Percentiles rank a stretch among this genome's conserved stretches.
Evolutionary conservation across 2,329 filamentous ascomycete genomes (phyloP).

Genomic region (Akanthomyces uredinophilus): DNA sequence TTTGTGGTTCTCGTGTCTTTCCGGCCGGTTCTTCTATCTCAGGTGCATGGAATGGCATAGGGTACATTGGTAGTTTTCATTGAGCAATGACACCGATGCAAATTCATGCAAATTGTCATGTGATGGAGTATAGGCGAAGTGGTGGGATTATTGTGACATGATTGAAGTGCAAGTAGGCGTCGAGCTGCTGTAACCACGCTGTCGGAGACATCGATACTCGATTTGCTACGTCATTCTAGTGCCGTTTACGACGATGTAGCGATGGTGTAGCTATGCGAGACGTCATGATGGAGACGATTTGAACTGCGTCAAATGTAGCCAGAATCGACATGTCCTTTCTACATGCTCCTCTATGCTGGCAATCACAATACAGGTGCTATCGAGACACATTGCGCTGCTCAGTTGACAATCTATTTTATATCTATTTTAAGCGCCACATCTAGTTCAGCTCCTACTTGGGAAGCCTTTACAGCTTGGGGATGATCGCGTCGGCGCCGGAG

Average conservation of each 20-base stretch:
- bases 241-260: no score
- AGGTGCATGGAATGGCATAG: slow-evolving; percentile 38
- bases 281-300: no score
- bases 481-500: slow-evolving; percentile 49
- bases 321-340: no score
- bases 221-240: no score
- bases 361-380: no score
- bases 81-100: slow-evolving; percentile 33
- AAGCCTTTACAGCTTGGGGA: slow-evolving; percentile 44
- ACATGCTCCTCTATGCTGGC: not conserved
- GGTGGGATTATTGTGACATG: no score
- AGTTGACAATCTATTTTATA: slow-evolving; percentile 5
- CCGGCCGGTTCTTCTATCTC: slow-evolving; percentile 37
- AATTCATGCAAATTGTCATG: slow-evolving; percentile 20
- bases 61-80: slow-evolving; percentile 37
- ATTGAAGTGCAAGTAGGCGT: no score
- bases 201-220: no score
- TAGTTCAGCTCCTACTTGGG: not conserved
- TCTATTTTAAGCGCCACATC: not conserved
- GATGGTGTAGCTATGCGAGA: no score
- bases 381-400: not conserved
- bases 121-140: not conserved
- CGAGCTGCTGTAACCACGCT: no score
- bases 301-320: no score
- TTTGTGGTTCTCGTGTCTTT: slow-evolving; percentile 41